Evolutionary conservation across 2,329 filamentous ascomycete species (phyloP).

Genomic region (Alternaria alternata): DNA sequence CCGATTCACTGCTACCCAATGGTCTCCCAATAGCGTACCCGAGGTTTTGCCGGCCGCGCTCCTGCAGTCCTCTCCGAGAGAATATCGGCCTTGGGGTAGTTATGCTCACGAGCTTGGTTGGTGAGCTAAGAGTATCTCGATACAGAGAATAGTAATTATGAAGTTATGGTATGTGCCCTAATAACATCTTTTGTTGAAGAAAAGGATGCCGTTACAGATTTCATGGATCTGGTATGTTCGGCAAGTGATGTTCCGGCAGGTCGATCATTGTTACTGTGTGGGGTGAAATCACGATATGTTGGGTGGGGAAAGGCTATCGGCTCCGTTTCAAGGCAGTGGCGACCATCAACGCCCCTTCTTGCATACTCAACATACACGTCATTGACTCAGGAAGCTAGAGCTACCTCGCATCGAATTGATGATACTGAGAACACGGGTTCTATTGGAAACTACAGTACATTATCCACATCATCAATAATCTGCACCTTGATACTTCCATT

Average conservation of each 20-base stretch:
- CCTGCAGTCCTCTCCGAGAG: neutral
- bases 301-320: neutral
- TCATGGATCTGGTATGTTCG: neutral
- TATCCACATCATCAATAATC: slow-evolving; percentile 59
- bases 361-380: neutral
- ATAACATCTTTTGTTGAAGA: neutral
- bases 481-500: slow-evolving; percentile 69
- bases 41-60: neutral
- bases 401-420: neutral
- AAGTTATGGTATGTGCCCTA: no score
- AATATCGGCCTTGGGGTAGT: neutral
- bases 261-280: neutral
- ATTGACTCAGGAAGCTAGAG: neutral
- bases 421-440: neutral
- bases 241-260: neutral
- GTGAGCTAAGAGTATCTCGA: neutral
- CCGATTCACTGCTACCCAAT: neutral
- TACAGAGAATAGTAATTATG: no score
- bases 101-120: neutral
- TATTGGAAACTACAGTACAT: slow-evolving; percentile 25
- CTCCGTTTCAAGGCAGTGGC: neutral
- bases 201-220: neutral
- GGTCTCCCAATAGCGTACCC: neutral
- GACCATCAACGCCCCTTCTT: neutral
- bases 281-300: neutral